These are phyloP conservation scores for Populus hybrid DNA, from an alignment of 441 rosid genomes.

Conservation along the genomic window DNA sequence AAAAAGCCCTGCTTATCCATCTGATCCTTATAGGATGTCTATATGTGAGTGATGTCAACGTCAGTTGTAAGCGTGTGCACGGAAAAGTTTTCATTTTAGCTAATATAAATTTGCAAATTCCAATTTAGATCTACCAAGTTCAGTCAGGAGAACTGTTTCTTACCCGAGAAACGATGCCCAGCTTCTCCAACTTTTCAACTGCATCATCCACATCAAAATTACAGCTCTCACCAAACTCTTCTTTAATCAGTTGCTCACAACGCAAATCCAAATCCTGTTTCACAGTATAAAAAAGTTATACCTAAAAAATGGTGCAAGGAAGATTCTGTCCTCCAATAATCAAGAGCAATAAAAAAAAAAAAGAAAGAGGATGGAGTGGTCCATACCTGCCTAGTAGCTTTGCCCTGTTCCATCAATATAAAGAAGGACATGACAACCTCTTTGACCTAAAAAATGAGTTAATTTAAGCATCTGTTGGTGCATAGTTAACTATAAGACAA, in stretches of 20 bases:
- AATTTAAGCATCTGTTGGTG: no score
- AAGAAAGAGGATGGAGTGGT: no score
- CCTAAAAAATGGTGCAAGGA: no score
- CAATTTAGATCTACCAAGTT: not conserved
- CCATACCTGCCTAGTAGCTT: no score
- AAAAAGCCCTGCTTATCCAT: not conserved
- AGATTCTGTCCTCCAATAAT: no score
- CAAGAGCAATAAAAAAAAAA: no score
- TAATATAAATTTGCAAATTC: not conserved
- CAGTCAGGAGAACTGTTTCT: slow-evolving; percentile 17
- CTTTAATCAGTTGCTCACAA: slow-evolving; percentile 81
- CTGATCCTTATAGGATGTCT: not conserved
- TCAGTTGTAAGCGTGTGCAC: not conserved
- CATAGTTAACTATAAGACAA: no score
- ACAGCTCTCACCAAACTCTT: slow-evolving; percentile 77
- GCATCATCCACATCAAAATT: slow-evolving; percentile 98
- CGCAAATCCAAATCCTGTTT: slow-evolving; percentile 79
- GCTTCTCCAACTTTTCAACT: slow-evolving; percentile 77
- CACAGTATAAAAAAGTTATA: slow-evolving; percentile 15
- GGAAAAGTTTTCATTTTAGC: not conserved
- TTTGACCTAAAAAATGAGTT: no score
- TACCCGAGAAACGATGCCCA: slow-evolving; percentile 80
- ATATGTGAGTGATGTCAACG: not conserved
- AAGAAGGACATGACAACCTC: no score
- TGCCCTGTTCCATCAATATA: no score